These are phyloP conservation scores for Centella asiatica DNA, from an alignment of 129 eudicot species.

Conservation along the genomic window DNA sequence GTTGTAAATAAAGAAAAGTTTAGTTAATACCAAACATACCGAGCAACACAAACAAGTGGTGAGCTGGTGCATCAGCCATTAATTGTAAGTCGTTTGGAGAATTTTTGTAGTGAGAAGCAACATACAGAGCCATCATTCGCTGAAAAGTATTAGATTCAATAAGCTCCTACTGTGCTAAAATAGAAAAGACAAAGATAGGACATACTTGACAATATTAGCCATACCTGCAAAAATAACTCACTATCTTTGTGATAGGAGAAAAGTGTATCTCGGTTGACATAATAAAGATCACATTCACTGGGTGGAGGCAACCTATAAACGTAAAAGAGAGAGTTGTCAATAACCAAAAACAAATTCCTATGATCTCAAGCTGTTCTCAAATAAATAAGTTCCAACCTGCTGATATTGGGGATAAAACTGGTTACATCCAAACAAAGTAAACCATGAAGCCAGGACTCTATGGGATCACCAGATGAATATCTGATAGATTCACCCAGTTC, in stretches of 20 bases:
- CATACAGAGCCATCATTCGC: conserved; percentile 97
- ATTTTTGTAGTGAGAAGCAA: conserved; percentile 96
- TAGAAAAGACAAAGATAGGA: too few species aligned
- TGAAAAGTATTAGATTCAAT: conserved; percentile 29
- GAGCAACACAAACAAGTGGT: conserved; percentile 88
- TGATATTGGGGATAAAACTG: conserved; percentile 67
- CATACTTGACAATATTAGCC: neutral
- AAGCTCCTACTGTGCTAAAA: too few species aligned
- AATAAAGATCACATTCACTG: conserved; percentile 81
- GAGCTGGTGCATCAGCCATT: conserved; percentile 98
- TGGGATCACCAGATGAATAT: conserved; percentile 91
- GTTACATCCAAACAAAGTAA: conserved; percentile 85
- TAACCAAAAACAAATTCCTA: neutral
- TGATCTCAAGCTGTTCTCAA: conserved; percentile 10
- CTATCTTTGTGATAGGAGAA: conserved; percentile 95
- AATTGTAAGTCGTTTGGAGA: conserved; percentile 94
- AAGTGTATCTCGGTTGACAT: conserved; percentile 93
- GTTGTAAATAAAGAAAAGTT: neutral
- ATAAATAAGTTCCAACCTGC: conserved; percentile 39
- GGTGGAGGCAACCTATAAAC: conserved; percentile 76
- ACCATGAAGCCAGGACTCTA: conserved; percentile 88
- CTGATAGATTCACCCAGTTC: conserved; percentile 88
- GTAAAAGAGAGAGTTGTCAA: conserved; percentile 13
- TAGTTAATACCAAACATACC: conserved; percentile 29
- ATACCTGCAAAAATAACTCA: conserved; percentile 87